Conservation (phyloP, 2,329 filamentous ascomycete species). For the Curvularia sp. region DNA sequence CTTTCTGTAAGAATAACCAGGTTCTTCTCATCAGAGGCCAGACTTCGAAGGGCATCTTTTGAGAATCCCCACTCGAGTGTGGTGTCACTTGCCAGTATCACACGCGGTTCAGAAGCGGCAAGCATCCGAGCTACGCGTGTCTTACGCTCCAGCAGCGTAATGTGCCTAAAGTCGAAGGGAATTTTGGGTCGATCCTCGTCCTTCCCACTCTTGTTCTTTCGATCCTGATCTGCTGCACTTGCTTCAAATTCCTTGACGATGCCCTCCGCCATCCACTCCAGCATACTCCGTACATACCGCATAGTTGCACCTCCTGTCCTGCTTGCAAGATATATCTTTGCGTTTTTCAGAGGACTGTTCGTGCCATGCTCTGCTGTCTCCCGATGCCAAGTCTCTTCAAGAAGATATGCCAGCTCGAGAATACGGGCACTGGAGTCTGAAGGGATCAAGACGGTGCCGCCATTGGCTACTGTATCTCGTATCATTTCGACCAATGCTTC, state of each 20-base stretch:
- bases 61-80: conserved; percentile 96
- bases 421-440: conserved; percentile 96
- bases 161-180: conserved; percentile 88
- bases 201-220: conserved; percentile 44
- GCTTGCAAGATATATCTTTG: conserved; percentile 79
- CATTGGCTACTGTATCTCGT: conserved; percentile 75
- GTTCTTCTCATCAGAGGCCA: conserved; percentile 80
- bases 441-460: conserved; percentile 90
- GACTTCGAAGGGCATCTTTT: conserved; percentile 73
- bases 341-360: conserved; percentile 58
- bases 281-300: conserved; percentile 89
- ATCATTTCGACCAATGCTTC: conserved; percentile 85
- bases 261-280: conserved; percentile 98
- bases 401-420: conserved; percentile 85
- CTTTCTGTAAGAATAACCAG: conserved; percentile 87
- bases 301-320: conserved; percentile 87
- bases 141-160: conserved; percentile 82
- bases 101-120: conserved; percentile 62
- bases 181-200: conserved; percentile 64
- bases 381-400: conserved; percentile 84
- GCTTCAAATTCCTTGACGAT: conserved; percentile 92
- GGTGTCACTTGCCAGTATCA: conserved; percentile 89
- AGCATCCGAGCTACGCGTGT: conserved; percentile 78
- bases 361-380: conserved; percentile 35
- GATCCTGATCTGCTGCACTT: conserved; percentile 41